A percentile compares a stretch with the other conserved stretches of the same genome.
Evolutionary conservation across 179 eudicot genomes (phyloP).

Genomic region (Heliamphora pulchella): DNA sequence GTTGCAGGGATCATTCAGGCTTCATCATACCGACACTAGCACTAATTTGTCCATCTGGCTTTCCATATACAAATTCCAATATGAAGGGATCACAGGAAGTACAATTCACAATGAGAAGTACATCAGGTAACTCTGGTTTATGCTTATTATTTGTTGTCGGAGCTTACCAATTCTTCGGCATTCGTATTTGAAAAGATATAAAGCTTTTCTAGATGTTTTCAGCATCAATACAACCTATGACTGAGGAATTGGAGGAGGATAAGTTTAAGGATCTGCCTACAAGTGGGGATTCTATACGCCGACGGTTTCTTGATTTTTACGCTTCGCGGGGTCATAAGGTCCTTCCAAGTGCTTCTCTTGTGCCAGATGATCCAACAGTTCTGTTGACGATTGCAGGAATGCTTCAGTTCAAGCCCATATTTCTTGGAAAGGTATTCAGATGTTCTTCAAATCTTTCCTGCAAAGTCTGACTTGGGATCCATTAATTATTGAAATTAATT

Average conservation of each 20-base stretch:
- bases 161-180: slow-evolving; percentile 18
- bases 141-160: slow-evolving; percentile 20
- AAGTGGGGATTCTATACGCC: slow-evolving; percentile 78
- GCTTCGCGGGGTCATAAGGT: slow-evolving; percentile 75
- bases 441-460: background rate
- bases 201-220: slow-evolving; percentile 35
- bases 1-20: slow-evolving; percentile 32
- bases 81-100: slow-evolving; percentile 19
- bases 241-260: slow-evolving; percentile 47
- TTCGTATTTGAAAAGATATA: slow-evolving; percentile 17
- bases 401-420: slow-evolving; percentile 97
- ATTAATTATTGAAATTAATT: background rate
- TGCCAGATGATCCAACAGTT: slow-evolving; percentile 97
- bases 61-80: slow-evolving; percentile 19
- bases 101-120: slow-evolving; percentile 31
- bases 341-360: slow-evolving; percentile 94
- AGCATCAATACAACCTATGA: slow-evolving; percentile 71
- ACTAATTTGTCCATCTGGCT: slow-evolving; percentile 26
- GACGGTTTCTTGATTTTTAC: slow-evolving; percentile 72
- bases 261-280: slow-evolving; percentile 36
- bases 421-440: slow-evolving; percentile 74
- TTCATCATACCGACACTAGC: slow-evolving; percentile 28
- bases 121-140: slow-evolving; percentile 45
- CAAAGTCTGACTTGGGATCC: background rate
- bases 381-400: slow-evolving; percentile 94